Evolutionary conservation across 805 yeast species (phyloP).

Genomic region (Saccharomyces mikatae): DNA sequence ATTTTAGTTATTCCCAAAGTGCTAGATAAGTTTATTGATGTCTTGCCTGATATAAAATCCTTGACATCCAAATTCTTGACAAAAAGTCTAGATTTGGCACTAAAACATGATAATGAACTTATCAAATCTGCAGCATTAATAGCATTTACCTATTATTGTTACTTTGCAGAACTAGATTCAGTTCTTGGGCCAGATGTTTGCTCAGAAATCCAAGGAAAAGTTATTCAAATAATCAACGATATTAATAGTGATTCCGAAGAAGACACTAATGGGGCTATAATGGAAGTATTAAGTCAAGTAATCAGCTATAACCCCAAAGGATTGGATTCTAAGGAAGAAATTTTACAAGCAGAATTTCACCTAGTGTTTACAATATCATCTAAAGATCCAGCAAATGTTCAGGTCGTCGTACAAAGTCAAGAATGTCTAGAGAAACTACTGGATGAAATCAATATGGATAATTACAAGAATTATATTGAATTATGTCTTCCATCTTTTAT

Average conservation of each 20-base stretch:
- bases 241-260: slow-evolving; percentile 61
- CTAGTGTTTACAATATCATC: slow-evolving; percentile 58
- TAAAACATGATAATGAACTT: slow-evolving; percentile 26
- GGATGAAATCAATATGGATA: slow-evolving; percentile 36
- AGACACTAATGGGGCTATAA: slow-evolving; percentile 66
- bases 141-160: slow-evolving; percentile 44
- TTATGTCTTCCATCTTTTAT: slow-evolving; percentile 46
- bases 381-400: slow-evolving; percentile 68
- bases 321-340: slow-evolving; percentile 17
- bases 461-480: slow-evolving; percentile 42
- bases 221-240: slow-evolving; percentile 34
- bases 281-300: slow-evolving; percentile 51
- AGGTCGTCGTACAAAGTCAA: slow-evolving; percentile 54
- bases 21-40: slow-evolving; percentile 42
- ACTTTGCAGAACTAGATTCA: slow-evolving; percentile 31
- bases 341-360: slow-evolving; percentile 35
- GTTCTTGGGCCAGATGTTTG: slow-evolving; percentile 17
- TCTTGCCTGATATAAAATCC: slow-evolving; percentile 26
- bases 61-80: slow-evolving; percentile 27
- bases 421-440: slow-evolving; percentile 61
- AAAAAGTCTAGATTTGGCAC: slow-evolving; percentile 17
- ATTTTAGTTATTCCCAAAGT: slow-evolving; percentile 49
- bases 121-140: slow-evolving; percentile 35
- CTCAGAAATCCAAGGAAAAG: slow-evolving; percentile 15
- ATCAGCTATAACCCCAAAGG: slow-evolving; percentile 42